Evolutionary conservation across 345 rosid genomes (phyloP), one percentile per base, ranked within the genome.

Genomic region (Populus pruinosa): DNA sequence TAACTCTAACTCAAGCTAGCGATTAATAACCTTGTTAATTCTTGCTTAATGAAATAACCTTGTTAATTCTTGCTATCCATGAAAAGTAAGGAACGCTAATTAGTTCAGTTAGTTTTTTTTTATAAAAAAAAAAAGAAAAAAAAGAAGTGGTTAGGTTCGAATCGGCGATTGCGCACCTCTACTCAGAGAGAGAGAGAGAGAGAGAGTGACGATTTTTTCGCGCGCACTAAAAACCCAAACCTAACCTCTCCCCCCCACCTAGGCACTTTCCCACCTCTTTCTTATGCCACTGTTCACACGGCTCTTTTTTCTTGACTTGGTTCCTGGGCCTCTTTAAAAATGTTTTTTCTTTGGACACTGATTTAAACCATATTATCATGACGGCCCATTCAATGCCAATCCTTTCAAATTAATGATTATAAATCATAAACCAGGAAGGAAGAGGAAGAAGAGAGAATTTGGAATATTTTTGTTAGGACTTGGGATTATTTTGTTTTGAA

Each of bases 161-260:
- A 76, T 81, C 81, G 81, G 82, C 81, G 76, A 79, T 56, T 35
- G 72, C 79, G 78, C 84, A 78, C 84, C 88, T 35, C 83, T 13
- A 41, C 13, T 77, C 67, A 8, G n/a, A 44, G 50, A 47, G 35
- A 80, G 53, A 43, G 82, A 8, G n/a, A 44, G 50, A 47, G 35
- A 80, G 53, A 43, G 82, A 74, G 61, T 50, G 80, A 69, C 83
- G 85, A 83, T 79, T 65, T 43, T 74, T 86, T 77, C 83, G 80
- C 83, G 85, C 76, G 77, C 79, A 74, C 10, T 53, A 33, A 3
- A 35, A 67, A 70, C 71, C 47, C 4, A 36, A n/a, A 66, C 33
- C 47, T n/a, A 72, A 47, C 53, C 53, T 7, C 1, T 20, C 41
- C 29, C 49, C 71, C 72, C 16, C 27, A 11, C 7, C 33, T 0